Base-by-base conservation (phyloP, 805 yeast species). In the Tetrapisispora pingtungensis region DNA sequence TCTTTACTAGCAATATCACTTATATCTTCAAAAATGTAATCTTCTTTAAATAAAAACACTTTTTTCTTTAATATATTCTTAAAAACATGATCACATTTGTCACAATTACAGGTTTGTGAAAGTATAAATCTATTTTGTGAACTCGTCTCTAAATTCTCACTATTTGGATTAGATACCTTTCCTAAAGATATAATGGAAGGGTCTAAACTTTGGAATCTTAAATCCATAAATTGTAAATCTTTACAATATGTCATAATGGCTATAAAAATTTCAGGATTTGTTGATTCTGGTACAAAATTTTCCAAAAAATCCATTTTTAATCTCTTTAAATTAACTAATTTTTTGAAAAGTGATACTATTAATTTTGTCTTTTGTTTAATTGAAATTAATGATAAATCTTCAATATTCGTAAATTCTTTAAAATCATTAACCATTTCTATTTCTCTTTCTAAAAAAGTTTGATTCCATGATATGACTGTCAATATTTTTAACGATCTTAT, bases 391-490 rank as follows among this genome's bases (percentile, higher is more conserved):
- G 73, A 67, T 15, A 69, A 50, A 46, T 69, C 73, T 45, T 66
- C 64, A 7, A 69, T 45, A 42, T 59, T 50, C 2, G 47, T 45
- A 41, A 69, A 69, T n/a, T 62, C 67, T 24, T 55, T 49, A 54
- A 70, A 66, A 45, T 68, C 65, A 37, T 56, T 64, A 33, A 67
- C 52, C 56, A 64, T 64, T 43, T 64, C 64, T 22, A 61, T 48
- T 41, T 59, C 63, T 40, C 66, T 54, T n/a, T 61, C 54, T 14
- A 53, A 47, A 15, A 59, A 44, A n/a, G 59, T 54, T 41, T 68
- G 71, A 49, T 60, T 65, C 73, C 73, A 69, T 3, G 73, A 69
- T 5, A 69, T 68, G 4, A 69, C 58, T 0, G 73, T 68, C 27
- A 69, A 51, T 0, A 62, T 58, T 44, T 62, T 65, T 43, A 69